Evolutionary conservation across 805 yeast genomes (phyloP), one percentile per base, ranked within the genome.

Genomic region (Alloascoidea africana): DNA sequence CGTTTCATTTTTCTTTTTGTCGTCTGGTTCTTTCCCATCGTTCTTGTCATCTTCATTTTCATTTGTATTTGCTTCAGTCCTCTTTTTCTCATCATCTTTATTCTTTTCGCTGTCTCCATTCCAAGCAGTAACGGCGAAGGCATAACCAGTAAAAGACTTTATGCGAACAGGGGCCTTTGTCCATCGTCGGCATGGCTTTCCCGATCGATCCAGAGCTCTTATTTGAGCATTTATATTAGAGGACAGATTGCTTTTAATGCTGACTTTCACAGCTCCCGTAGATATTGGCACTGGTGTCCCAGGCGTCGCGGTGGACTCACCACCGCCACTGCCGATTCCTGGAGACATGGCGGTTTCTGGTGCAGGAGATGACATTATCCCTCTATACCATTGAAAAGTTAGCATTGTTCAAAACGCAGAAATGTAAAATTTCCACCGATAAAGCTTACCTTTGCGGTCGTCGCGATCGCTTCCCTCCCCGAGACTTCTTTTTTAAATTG

Each of bases 151-250:
- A 42, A 69, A 68, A 17, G 65, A 57, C 40, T 58, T 60, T 30
- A 69, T 47, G 8, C 50, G 49, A 5, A 66, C 38, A 1, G 62
- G 62, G 35, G 52, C 48, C 41, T 60, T 59, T 5, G 39, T 42
- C 76, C 76, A 69, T 39, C 54, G 55, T 35, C 73, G 53, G 35
- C 64, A 59, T 14, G 63, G 62, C 27, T 48, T 54, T 3, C 68
- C 68, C 16, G 60, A 48, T 15, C 66, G 58, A 42, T 68, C 71
- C 18, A 69, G 48, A 1, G 56, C 61, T 18, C 56, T 41, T 23
- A 57, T 42, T 16, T 50, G 42, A 23, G 61, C 60, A 38, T 58
- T 58, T 8, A 56, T 56, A 2, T 23, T 23, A 8, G 30, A 23
- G 8, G 30, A 23, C n/a, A 23, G n/a, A 23, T 23, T 23, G 30